Evolutionary conservation across 2,329 filamentous ascomycete species (phyloP), one percentile per base, ranked within the genome.

Genomic region (Cytospora leucostoma): DNA sequence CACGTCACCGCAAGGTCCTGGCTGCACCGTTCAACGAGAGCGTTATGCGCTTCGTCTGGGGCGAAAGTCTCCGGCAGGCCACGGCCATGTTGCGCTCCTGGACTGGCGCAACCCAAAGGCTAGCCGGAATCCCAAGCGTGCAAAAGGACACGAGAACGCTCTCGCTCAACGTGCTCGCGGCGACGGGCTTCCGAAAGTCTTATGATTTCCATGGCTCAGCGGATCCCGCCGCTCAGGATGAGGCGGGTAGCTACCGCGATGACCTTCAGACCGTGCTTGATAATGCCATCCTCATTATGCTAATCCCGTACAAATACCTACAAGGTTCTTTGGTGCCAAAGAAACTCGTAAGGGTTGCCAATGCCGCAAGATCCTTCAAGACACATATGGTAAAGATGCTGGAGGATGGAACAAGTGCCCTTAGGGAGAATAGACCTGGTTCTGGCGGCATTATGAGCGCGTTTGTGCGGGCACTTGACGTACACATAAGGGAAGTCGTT

Each of bases 11-110:
- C 0, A 73, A 70, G 51, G 63, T 68, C 0, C 50, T 72, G 7
- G 71, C 71, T 0, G 56, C 70, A 3, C 71, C 71, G 0, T 73
- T 74, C 58, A 74, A 72, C 50, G 71, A 74, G 63, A 65, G 57
- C 6, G 68, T 69, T 11, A 73, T 70, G 67, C 63, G 64, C 6
- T 69, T 66, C n/a, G 72, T 74, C 12, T 74, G 72, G 71, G 65
- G 64, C 1, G 71, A 73, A 38, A 66, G 68, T 1, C 44, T 72
- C 0, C 65, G 65, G 4, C 70, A 71, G 63, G 64, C 71, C 4
- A 66, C 54, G n/a, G 68, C 63, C 1, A 72, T 71, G 69, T 32
- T 69, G 11, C 56, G 55, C 1, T 68, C 47, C 4, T 72, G 71
- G 71, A 44, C 34, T 32, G 3, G 40, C 4, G 32, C 49, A 19